Evolutionary conservation across 495 filamentous ascomycete species (phyloP), one percentile per base, ranked within the genome.

Genomic region (Daldinia childiae): DNA sequence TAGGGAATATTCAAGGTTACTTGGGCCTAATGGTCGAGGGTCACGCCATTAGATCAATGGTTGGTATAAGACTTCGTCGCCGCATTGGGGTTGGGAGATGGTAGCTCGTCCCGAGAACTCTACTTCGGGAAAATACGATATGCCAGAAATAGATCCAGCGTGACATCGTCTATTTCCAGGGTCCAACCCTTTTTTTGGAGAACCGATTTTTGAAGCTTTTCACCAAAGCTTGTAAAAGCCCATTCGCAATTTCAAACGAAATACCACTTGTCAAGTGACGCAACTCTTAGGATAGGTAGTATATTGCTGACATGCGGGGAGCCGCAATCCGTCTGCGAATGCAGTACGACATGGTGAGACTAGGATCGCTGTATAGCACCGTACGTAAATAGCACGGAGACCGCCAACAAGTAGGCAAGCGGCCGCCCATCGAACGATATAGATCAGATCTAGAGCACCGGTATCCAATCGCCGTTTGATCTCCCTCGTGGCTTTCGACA

Each of bases 71-170:
- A 5, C 9, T 36, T 64, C 54, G 45, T 68, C 59, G 55, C 64
- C 36, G 45, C 45, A 72, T 60, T 48, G 30, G 64, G 69, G 27
- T 68, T 68, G 36, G 48, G 34, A 67, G 41, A 39, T 71, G 58
- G 48, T 59, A 61, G 54, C 19, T 57, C 59, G 61, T 57, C 64
- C 64, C 69, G 64, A 59, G 39, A 36, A n/a, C 64, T 58, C 64
- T 72, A 55, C 60, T 64, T 56, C 64, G 69, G 64, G 64, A 68
- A 68, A 72, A 68, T 24, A 38, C 69, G 58, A 64, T 64, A 55
- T 57, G 36, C 64, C 54, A 67, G 64, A 68, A 72, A 72, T 72
- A 72, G 64, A 72, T 51, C 39, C 41, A 64, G 60, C 59, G 69
- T 72, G 12, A 72, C 69, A 72, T 68, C 59, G 64, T 63, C 30